phyloP scores from a whole-genome alignment of 768 basidiomycete species.

The Mycena amicta region DNA sequence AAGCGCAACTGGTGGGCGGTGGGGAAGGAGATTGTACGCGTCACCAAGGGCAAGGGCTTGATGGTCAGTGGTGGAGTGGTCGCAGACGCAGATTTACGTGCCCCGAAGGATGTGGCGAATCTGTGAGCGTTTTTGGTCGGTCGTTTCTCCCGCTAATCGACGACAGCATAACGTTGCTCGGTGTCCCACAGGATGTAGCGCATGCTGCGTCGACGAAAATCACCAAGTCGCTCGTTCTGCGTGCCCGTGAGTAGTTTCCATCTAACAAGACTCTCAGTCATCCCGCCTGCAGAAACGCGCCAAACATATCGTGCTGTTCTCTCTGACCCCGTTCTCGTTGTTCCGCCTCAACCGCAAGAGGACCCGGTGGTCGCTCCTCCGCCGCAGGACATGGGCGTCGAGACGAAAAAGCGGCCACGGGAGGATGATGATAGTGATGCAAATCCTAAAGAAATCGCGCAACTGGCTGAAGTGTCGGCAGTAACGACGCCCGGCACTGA shows the following conservation, averaged over 20 bases:
- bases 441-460: neutral
- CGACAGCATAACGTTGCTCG: slow-evolving; percentile 65
- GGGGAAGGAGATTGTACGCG: slow-evolving; percentile 74
- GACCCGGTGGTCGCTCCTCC: neutral
- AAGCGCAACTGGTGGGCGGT: slow-evolving; percentile 88
- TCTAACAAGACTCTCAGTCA: too few relatives aligned
- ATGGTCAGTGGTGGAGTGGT: slow-evolving; percentile 71
- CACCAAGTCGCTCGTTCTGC: slow-evolving; percentile 68
- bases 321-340: slow-evolving; percentile 70
- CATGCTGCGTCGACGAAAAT: slow-evolving; percentile 61
- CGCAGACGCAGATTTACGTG: slow-evolving; percentile 64
- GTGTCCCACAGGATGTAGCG: slow-evolving; percentile 67
- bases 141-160: neutral
- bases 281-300: slow-evolving; percentile 85
- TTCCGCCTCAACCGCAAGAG: slow-evolving; percentile 39
- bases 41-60: slow-evolving; percentile 79
- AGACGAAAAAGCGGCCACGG: slow-evolving; percentile 23
- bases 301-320: slow-evolving; percentile 79
- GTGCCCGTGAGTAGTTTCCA: slow-evolving; percentile 70
- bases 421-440: slow-evolving; percentile 21
- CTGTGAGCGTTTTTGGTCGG: slow-evolving; percentile 49
- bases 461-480: neutral
- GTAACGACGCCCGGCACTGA: neutral
- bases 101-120: slow-evolving; percentile 75
- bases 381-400: neutral